These are phyloP conservation scores for Schizochytrium sp. DNA, from an alignment of 108 stramenopile species.

Conservation along the genomic window DNA sequence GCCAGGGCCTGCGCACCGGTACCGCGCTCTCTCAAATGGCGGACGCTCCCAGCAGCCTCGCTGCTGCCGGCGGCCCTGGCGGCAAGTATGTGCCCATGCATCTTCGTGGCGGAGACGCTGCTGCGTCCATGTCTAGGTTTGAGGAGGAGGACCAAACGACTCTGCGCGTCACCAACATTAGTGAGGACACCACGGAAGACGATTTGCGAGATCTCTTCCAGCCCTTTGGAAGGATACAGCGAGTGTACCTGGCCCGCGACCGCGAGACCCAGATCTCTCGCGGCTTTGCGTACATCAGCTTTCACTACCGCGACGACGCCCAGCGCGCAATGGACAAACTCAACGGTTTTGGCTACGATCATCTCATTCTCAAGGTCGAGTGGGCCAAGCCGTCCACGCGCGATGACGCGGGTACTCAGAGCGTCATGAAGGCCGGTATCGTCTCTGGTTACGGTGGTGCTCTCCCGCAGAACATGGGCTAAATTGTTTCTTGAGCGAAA, in stretches of 20 bases:
- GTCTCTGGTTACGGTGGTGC: conserved; percentile 8
- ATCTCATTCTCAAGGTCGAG: conserved; percentile 97
- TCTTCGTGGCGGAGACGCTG: background rate
- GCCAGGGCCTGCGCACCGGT: conserved; percentile 10
- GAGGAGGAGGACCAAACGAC: conserved; percentile 82
- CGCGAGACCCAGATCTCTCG: conserved; percentile 78
- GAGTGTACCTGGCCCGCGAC: conserved; percentile 92
- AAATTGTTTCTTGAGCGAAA: background rate
- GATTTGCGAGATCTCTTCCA: conserved; percentile 87
- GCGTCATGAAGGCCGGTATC: conserved; percentile 16
- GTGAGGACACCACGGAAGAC: conserved; percentile 86
- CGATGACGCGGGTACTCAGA: conserved; percentile 52
- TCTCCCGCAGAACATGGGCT: conserved; percentile 8
- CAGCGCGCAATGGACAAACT: conserved; percentile 82
- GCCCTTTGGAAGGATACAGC: conserved; percentile 82
- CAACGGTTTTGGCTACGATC: conserved; percentile 94
- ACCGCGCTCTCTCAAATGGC: conserved; percentile 15
- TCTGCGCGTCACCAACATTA: conserved; percentile 94
- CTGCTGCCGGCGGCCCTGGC: background rate
- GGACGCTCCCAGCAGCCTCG: background rate
- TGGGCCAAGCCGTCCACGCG: conserved; percentile 91
- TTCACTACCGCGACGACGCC: conserved; percentile 78
- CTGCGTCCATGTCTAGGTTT: background rate
- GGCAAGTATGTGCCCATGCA: conserved; percentile 9
- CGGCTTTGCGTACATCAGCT: conserved; percentile 94